Evolutionary conservation across 78 protist genomes (phyloP).

Genomic region (Bodo saltans): DNA sequence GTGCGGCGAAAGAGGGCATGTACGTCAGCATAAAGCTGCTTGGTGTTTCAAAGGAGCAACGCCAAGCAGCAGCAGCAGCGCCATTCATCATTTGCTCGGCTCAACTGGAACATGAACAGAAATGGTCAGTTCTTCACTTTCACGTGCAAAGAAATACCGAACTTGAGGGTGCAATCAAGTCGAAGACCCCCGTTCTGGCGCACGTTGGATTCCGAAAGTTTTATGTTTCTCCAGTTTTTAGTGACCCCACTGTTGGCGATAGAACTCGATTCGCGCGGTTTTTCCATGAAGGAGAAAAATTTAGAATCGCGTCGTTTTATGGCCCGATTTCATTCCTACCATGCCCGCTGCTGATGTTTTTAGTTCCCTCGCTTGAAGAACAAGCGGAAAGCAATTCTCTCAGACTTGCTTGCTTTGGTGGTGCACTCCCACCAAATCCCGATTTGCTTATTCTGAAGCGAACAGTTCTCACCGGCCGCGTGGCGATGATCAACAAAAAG

Average conservation of each 20-base stretch:
- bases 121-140: slow-evolving; percentile 78
- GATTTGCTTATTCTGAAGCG: slow-evolving; percentile 85
- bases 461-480: slow-evolving; percentile 84
- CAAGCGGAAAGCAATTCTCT: background rate
- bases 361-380: background rate
- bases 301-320: slow-evolving; percentile 62
- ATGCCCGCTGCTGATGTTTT: slow-evolving; percentile 64
- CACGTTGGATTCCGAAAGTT: slow-evolving; percentile 60
- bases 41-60: slow-evolving; percentile 29
- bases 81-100: slow-evolving; percentile 49
- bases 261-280: slow-evolving; percentile 71
- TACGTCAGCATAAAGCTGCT: slow-evolving; percentile 55
- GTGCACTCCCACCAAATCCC: slow-evolving; percentile 62
- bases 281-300: slow-evolving; percentile 58
- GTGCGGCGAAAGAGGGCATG: slow-evolving; percentile 31
- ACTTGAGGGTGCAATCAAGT: slow-evolving; percentile 50
- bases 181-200: slow-evolving; percentile 56
- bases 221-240: slow-evolving; percentile 61
- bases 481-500: slow-evolving; percentile 70
- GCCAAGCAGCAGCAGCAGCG: background rate
- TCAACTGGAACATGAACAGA: slow-evolving; percentile 82
- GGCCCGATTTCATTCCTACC: slow-evolving; percentile 76
- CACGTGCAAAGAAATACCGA: slow-evolving; percentile 42
- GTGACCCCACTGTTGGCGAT: slow-evolving; percentile 44
- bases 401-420: slow-evolving; percentile 42